A percentile compares a stretch with the other conserved stretches of the same genome.
phyloP scores from a whole-genome alignment of 176 grass and related monocot genomes.

The Aegilops speltoides region DNA sequence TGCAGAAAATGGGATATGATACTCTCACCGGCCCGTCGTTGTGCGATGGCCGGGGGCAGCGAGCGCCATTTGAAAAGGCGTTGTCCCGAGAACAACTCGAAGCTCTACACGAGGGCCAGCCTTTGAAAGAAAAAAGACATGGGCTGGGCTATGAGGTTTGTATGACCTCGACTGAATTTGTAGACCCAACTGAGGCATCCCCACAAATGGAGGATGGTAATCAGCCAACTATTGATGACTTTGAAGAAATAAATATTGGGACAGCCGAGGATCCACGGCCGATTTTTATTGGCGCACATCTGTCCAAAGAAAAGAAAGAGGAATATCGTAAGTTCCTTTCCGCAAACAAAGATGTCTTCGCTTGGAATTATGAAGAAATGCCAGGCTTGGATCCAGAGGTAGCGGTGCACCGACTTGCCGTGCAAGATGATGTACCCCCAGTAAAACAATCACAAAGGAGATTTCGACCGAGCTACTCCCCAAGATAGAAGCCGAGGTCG shows the following conservation, averaged over 20 bases:
- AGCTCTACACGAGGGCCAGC: background rate
- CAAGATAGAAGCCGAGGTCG: background rate
- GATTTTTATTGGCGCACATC: background rate
- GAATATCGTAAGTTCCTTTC: background rate
- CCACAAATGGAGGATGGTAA: conserved; percentile 18
- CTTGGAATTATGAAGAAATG: conserved; percentile 18
- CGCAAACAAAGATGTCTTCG: background rate
- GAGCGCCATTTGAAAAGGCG: background rate
- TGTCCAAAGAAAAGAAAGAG: background rate
- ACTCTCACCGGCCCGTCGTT: background rate
- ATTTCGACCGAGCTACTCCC: background rate
- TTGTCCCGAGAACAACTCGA: background rate
- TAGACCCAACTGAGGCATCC: background rate
- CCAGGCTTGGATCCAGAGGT: background rate
- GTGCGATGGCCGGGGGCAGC: background rate
- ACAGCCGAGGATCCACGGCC: background rate
- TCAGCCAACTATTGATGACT: background rate
- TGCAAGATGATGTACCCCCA: background rate
- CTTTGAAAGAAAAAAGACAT: background rate
- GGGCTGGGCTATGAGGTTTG: background rate
- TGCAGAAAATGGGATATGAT: background rate
- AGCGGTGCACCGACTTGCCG: background rate
- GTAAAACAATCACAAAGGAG: background rate
- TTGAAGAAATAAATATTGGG: background rate
- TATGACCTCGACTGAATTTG: background rate